Base-by-base conservation (phyloP, 495 filamentous ascomycete genomes). In the Penicillium goetzii region DNA sequence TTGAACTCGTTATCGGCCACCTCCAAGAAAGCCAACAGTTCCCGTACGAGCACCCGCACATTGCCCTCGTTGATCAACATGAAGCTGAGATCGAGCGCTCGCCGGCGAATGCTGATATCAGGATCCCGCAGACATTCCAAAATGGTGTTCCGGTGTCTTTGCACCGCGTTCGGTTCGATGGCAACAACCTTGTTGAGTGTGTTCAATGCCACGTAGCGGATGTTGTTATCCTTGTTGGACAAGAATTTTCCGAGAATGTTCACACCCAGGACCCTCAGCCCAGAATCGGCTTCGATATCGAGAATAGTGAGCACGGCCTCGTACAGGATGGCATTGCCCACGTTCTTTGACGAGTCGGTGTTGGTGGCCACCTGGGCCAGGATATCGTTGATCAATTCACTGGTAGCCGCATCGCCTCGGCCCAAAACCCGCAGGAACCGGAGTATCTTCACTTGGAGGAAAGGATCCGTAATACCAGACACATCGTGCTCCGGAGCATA, bases 1-100 rank as follows among this genome's bases (percentile, higher is more conserved):
- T 99, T 99, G 83, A 99, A 99, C 73, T 99, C 95, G 65, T 94
- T 97, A 69, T 99, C 94, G 50, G 96, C 92, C 36, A 97, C 92
- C 74, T 98, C 96, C 47, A 99, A 77, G 80, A 99, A 98, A 11
- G 95, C 91, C 26, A 99, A 84, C 38, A 99, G 78, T 69, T 99
- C 96, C 60, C 96, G 81, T 56, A 98, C 92, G 40, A 99, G 83
- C 26, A 97, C 90, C 32, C 96, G 89, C 28, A 98, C 92, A 73
- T 98, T 99, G 73, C 87, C 84, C 73, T 97, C 95, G 74, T 98
- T 97, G 80, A 99, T 97, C 53, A 99, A 82, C 32, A 96, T 97
- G 75, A 99, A 99, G 75, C 94, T 97, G 55, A 99, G 86, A 71
- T 99, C 95, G 5, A 99, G 87, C 23, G 95, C 95, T 71, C 95